Evolutionary conservation across 2,329 filamentous ascomycete genomes (phyloP), one percentile per base, ranked within the genome.

Genomic region (Colletotrichum melonis): DNA sequence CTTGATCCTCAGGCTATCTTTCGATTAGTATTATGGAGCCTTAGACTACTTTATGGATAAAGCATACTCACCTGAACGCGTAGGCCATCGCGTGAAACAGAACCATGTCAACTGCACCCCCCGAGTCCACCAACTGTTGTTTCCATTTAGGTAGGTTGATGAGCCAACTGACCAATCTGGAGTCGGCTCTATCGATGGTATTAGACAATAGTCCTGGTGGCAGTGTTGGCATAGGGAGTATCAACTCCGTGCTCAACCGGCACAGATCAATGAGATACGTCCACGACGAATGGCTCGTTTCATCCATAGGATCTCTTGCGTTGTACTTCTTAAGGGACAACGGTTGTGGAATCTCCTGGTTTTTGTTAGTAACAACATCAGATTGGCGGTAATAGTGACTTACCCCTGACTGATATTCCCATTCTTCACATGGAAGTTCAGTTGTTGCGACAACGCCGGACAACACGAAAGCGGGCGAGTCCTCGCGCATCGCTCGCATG

Each of bases 361-460:
- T 28, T 26, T 2, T n/a, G 59, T 72, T 12, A 72, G 54, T 26
- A 12, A 22, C 19, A 22, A 5, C 0, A 28, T 46, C 19, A 46
- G 26, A 9, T 32, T 7, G 54, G 30, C 9, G n/a, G 30, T 68
- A 32, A 67, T 74, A 4, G n/a, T 52, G 26, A 63, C 24, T 12
- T 77, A 84, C 83, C 71, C 82, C 82, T 72, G 80, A 77, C 49
- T 83, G 80, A 69, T 84, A 85, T 74, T 84, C 80, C 77, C 78
- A 82, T 74, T 84, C 82, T 75, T 85, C 83, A 62, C 81, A 84
- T 1, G 83, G 83, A 22, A 85, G 72, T 54, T 84, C 81, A 19
- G 81, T 80, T 24, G 82, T 79, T 26, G 78, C 77, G 16, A 79
- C 76, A 28, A 82, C 74, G 12, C 79, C 76, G 19, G 73, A 77